Conservation (phyloP, 1,284 basidiomycete genomes). For the Cerrena zonata region DNA sequence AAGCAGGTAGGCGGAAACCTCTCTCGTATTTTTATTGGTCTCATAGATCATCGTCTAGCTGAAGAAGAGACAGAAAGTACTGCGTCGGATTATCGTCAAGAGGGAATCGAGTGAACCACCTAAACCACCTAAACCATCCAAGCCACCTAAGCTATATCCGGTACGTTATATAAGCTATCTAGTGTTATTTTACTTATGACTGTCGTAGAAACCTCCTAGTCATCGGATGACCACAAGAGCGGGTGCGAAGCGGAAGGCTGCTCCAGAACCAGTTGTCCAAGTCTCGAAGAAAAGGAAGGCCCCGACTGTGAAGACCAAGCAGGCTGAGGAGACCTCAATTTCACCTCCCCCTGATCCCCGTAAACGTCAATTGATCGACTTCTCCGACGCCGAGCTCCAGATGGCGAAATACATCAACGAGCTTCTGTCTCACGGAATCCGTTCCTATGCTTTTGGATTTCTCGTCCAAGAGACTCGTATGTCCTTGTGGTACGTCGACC, state of each 20-base stretch:
- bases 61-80: neutral
- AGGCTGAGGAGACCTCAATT: neutral
- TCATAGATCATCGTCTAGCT: neutral
- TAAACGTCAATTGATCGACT: neutral
- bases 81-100: neutral
- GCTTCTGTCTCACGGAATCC: slow-evolving; percentile 1
- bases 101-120: neutral
- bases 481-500: slow-evolving; percentile 1
- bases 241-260: neutral
- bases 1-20: neutral
- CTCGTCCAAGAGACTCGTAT: neutral
- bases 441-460: neutral
- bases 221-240: too few relatives aligned
- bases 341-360: neutral
- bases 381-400: neutral
- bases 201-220: neutral
- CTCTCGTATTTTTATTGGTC: neutral
- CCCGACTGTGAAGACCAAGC: neutral
- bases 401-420: slow-evolving; percentile 1
- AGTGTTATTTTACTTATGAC: too few relatives aligned
- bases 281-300: neutral
- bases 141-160: too few relatives aligned
- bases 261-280: neutral
- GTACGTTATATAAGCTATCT: neutral
- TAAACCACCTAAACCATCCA: too few relatives aligned